Percentiles rank a stretch among this genome's conserved stretches.
Evolutionary conservation across 2,329 filamentous ascomycete species (phyloP).

Genomic region (Diaporthe ilicicola): DNA sequence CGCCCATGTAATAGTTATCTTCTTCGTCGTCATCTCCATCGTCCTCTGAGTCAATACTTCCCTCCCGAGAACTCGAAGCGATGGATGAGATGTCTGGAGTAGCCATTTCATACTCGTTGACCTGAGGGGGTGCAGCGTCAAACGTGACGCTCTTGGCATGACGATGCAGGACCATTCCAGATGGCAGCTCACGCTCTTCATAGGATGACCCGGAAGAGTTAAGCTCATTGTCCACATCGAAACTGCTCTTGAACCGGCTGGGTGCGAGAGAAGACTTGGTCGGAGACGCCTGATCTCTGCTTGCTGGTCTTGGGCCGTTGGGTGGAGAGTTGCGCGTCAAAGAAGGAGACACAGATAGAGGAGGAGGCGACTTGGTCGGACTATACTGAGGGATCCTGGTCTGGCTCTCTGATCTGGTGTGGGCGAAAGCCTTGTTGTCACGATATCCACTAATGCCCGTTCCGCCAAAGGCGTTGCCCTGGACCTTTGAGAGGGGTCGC

Average conservation of each 20-base stretch:
- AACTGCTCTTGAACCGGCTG: slow-evolving; percentile 70
- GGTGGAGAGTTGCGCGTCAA: slow-evolving; percentile 47
- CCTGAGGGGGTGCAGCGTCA: slow-evolving; percentile 88
- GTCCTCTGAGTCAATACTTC: slow-evolving; percentile 88
- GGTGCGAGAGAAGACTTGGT: slow-evolving; percentile 88
- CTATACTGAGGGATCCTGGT: slow-evolving; percentile 66
- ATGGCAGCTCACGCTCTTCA: slow-evolving; percentile 66
- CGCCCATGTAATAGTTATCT: slow-evolving; percentile 60
- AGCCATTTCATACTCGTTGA: slow-evolving; percentile 98
- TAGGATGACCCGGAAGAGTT: slow-evolving; percentile 73
- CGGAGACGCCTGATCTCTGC: slow-evolving; percentile 78
- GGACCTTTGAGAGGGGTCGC: slow-evolving; percentile 80
- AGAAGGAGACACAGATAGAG: slow-evolving; percentile 43
- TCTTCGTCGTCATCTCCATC: slow-evolving; percentile 77
- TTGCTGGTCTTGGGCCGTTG: slow-evolving; percentile 56
- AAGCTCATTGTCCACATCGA: slow-evolving; percentile 73
- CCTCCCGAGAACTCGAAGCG: slow-evolving; percentile 88
- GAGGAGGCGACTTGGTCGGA: slow-evolving; percentile 55
- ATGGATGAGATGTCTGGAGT: slow-evolving; percentile 95
- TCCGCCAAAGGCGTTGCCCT: slow-evolving; percentile 75
- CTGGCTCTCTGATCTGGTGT: slow-evolving; percentile 66
- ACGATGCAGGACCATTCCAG: slow-evolving; percentile 75
- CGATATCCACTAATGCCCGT: slow-evolving; percentile 62
- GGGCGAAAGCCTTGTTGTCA: slow-evolving; percentile 55
- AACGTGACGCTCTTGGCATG: slow-evolving; percentile 98